A percentile compares a stretch with the other conserved stretches of the same genome.
Conservation (phyloP, 331 rosid species). For the Pyracantha coccinea region DNA sequence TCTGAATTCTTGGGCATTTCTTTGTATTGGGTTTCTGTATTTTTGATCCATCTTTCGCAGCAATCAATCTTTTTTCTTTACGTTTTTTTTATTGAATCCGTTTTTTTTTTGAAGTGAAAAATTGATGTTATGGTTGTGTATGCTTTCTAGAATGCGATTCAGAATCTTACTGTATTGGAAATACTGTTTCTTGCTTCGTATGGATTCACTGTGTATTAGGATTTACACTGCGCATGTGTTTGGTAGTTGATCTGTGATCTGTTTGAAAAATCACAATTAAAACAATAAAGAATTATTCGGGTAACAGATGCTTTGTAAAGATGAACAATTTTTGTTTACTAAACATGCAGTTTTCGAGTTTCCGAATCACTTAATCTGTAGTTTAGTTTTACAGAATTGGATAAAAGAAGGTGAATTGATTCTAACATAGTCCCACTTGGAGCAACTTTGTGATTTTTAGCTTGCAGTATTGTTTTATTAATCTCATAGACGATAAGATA, state of each 20-base stretch:
- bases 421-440: neutral
- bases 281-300: neutral
- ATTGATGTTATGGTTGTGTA: neutral
- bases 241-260: constrained; percentile 1
- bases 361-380: constrained; percentile 3
- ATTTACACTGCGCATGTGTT: constrained; percentile 1
- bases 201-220: constrained; percentile 4
- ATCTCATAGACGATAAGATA: too few relatives aligned
- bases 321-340: neutral
- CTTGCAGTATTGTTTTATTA: too few relatives aligned
- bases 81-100: neutral
- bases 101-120: constrained; percentile 7
- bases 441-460: constrained; percentile 6
- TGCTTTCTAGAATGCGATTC: constrained; percentile 8
- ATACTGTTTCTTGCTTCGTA: neutral
- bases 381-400: neutral
- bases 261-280: neutral
- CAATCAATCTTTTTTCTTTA: neutral
- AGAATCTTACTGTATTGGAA: constrained; percentile 12
- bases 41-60: neutral
- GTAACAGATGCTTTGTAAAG: neutral
- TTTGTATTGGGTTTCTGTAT: neutral
- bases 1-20: neutral
- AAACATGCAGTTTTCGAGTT: neutral
- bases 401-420: neutral